phyloP scores from a whole-genome alignment of 2,329 filamentous ascomycete species.

The Cercospora berteroae region DNA sequence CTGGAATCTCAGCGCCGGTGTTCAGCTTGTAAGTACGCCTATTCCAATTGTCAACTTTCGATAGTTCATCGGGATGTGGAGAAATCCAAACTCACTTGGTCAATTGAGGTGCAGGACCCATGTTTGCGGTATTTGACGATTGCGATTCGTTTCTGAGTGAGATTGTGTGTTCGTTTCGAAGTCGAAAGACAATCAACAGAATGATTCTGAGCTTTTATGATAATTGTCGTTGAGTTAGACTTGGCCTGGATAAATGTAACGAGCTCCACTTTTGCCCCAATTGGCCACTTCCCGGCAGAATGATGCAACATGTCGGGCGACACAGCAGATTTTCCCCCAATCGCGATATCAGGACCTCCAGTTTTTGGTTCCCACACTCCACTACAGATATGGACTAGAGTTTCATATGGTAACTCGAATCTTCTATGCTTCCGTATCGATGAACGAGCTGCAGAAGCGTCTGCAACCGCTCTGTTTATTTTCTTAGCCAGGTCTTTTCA shows the following conservation, averaged over 20 bases:
- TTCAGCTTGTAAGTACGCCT: constrained; percentile 49
- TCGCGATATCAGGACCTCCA: background rate
- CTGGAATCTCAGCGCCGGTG: constrained; percentile 72
- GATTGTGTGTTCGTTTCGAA: background rate
- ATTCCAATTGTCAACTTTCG: background rate
- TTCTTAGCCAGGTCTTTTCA: background rate
- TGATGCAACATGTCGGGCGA: background rate
- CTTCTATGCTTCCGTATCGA: background rate
- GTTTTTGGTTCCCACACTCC: background rate
- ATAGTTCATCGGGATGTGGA: background rate
- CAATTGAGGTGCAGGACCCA: constrained; percentile 46
- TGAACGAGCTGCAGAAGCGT: background rate
- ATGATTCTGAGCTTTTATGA: background rate
- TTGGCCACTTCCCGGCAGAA: constrained; percentile 7
- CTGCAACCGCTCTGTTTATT: background rate
- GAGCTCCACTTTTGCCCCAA: background rate
- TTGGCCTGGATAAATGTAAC: constrained; percentile 7
- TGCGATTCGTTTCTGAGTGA: background rate
- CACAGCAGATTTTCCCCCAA: constrained; percentile 3
- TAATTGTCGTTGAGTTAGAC: constrained; percentile 12
- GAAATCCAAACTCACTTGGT: constrained; percentile 10
- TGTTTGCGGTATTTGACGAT: constrained; percentile 5
- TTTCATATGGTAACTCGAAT: background rate
- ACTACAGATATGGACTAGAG: background rate
- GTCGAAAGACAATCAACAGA: background rate